Conservation (phyloP, 805 yeast genomes). For the Barnettozyma vustinii region DNA sequence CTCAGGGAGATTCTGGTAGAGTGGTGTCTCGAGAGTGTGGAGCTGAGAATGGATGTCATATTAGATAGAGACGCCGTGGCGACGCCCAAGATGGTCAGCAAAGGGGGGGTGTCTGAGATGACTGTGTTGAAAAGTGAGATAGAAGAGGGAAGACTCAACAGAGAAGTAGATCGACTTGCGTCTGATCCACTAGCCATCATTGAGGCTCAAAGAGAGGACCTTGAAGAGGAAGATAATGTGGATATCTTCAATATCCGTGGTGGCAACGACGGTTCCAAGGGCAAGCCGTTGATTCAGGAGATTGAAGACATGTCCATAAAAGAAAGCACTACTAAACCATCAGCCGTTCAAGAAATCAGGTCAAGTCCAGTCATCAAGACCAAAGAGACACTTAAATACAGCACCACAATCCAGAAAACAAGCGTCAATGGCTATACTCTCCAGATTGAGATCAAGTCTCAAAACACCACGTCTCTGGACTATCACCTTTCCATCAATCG, state of each 20-base stretch:
- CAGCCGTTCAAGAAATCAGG: not conserved
- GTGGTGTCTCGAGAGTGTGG: conserved; percentile 81
- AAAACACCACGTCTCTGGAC: conserved; percentile 29
- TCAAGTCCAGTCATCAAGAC: not conserved
- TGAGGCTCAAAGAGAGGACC: conserved; percentile 32
- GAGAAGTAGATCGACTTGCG: conserved; percentile 30
- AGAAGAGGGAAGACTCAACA: conserved; percentile 32
- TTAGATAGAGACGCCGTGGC: conserved; percentile 57
- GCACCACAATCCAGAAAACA: conserved; percentile 25
- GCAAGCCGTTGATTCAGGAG: conserved; percentile 51
- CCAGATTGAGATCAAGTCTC: conserved; percentile 32
- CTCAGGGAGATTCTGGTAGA: conserved; percentile 65
- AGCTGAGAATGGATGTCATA: conserved; percentile 42
- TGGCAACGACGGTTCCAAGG: not conserved
- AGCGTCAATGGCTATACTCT: conserved; percentile 28
- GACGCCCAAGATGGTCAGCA: conserved; percentile 66
- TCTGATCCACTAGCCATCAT: conserved; percentile 40
- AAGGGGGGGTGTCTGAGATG: conserved; percentile 53
- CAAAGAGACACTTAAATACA: conserved; percentile 20
- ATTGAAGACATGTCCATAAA: conserved; percentile 31
- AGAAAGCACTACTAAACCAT: conserved; percentile 5
- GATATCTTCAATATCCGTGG: conserved; percentile 11
- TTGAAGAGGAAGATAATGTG: conserved; percentile 23
- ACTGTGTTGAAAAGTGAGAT: conserved; percentile 42
- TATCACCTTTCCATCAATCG: conserved; percentile 29